These are phyloP conservation scores for Fusarium scirpi DNA, from an alignment of 2,329 filamentous ascomycete genomes.

Conservation along the genomic window DNA sequence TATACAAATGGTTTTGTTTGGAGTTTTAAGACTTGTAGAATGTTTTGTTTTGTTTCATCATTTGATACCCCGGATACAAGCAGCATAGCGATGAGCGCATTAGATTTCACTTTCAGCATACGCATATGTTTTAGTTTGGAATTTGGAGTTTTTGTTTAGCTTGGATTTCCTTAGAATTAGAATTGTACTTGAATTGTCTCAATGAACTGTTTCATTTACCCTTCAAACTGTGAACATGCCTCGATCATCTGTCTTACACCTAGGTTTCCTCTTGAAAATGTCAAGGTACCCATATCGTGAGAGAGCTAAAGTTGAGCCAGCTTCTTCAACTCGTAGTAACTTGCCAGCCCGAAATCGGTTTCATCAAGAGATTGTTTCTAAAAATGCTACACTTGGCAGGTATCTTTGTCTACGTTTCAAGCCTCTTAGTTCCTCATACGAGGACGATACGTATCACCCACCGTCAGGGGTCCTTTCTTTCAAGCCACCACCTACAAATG, in stretches of 20 bases:
- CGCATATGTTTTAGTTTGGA: not conserved
- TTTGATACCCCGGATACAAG: slow-evolving; percentile 15
- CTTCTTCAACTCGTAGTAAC: not conserved
- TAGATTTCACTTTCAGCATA: slow-evolving; percentile 16
- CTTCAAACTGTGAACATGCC: not conserved
- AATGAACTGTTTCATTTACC: not conserved
- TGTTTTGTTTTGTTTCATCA: slow-evolving; percentile 14
- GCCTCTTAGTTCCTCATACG: slow-evolving; percentile 15
- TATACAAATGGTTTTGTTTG: not conserved
- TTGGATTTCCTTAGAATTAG: not conserved
- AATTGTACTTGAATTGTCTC: not conserved
- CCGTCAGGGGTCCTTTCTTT: not conserved
- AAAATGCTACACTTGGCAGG: not conserved
- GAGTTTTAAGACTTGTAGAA: not conserved
- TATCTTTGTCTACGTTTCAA: not conserved
- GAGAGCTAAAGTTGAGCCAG: not conserved
- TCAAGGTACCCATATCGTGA: not conserved
- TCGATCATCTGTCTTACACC: not conserved
- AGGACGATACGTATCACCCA: not conserved
- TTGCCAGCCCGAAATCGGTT: not conserved
- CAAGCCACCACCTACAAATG: slow-evolving; percentile 12
- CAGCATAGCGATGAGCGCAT: slow-evolving; percentile 23
- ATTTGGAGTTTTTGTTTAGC: slow-evolving; percentile 9
- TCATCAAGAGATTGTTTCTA: not conserved
- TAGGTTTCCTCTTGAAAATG: not conserved